Base-by-base conservation (phyloP, 2,329 filamentous ascomycete species). In the Colletotrichum spaethianum region DNA sequence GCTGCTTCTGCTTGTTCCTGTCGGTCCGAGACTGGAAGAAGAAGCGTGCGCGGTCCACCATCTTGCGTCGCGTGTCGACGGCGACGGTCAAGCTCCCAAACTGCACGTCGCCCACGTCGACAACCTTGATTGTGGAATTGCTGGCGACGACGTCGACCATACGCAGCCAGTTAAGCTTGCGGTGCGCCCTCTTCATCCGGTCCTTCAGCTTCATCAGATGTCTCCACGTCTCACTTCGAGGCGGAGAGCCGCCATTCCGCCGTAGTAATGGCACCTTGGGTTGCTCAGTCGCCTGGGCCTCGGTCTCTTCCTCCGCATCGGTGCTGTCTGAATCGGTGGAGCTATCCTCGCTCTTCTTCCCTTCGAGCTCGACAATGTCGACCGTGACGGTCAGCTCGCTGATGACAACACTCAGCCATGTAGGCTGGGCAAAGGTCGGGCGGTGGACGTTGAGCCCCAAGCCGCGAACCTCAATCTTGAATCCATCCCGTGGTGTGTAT, bases 341-440 rank as follows among this genome's bases (percentile, higher is more conserved):
- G 57, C 78, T 79, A 12, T 80, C 79, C 8, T 78, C 80, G 20
- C 78, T 69, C 75, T 86, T 88, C 65, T 84, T 85, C 33, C 84
- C 84, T 75, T 90, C 89, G 52, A 96, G 82, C 59, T 90, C 88
- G 72, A 89, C 88, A 56, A 95, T 85, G 79, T 99, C 94, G 53
- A 98, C 81, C 0, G 94, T 97, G 62, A 99, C 88, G 61, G 92
- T 93, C 61, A 98, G 86, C 79, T 98, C 96, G 77, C 91, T 94
- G 72, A 99, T 84, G 11, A 96, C 93, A 62, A 99, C 87, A 80
- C 95, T 98, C 77, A 98, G 86, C 95, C 96, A 98, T 74, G 97
- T 98, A 55, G 96, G 96, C 81, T 98, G 95, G 57, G 96, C 94
- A 83, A 99, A 98, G 7, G 96, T 98, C 16, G 96, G 96, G 5